Evolutionary conservation across 2,329 filamentous ascomycete species (phyloP), one percentile per base, ranked within the genome.

Genomic region (Beauveria rudraprayagi): DNA sequence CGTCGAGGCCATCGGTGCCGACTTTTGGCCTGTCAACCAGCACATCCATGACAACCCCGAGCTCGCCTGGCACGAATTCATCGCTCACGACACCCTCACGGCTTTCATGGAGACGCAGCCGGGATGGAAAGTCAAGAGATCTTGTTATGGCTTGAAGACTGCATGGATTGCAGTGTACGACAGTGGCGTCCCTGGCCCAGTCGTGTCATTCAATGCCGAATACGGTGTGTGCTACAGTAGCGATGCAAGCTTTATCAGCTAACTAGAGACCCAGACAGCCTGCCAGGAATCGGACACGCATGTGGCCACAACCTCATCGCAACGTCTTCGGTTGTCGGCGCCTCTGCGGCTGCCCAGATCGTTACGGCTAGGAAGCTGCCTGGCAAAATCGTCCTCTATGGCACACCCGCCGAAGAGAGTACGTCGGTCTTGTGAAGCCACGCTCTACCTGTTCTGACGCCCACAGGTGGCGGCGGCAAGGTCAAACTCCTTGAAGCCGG

Each of bases 251-350:
- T 81, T 75, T 63, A 65, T 80, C 43, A 79, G 82, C 62, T 72
- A 34, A 51, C 17, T 28, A 1, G 16, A 47, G 11, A 26, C 65
- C 1, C 26, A 77, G 78, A 83, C 65, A 78, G 79, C 3, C 72
- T 83, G 3, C 77, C 79, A 1, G 76, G 73, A 1, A 73, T 82
- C 8, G 80, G 80, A 41, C 80, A 83, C 65, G 79, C 79, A 8
- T 83, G 81, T 60, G 81, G 81, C 4, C 81, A 83, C 69, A 83
- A 83, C 63, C 73, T 82, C 43, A 82, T 83, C 59, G 79, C 79
- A 5, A 78, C 73, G 0, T 75, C 78, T 3, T 80, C 79, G 0
- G 68, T 82, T 10, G 74, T 78, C 1, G 78, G 71, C 3, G 78
- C 75, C 26, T 65, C 83, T 2, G 80, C 78, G 2, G 74, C 79